Conservation (phyloP, 1,284 basidiomycete genomes). For the Anthracocystis panici-leucophaei region DNA sequence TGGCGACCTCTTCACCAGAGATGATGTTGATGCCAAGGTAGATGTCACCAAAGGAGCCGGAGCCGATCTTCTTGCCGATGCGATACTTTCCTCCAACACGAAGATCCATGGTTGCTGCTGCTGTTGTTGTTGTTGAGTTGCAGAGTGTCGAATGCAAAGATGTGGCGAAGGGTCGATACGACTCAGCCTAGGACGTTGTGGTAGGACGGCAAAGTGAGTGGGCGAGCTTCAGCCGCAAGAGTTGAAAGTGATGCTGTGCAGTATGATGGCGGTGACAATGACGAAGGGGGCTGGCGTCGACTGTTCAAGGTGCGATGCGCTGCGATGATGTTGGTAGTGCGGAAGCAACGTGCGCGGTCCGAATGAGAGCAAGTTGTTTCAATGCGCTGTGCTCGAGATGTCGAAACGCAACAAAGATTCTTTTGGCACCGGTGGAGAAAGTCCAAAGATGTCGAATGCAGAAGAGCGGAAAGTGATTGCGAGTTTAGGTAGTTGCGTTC, state of each 20-base stretch:
- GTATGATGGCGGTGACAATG: conserved; percentile 13
- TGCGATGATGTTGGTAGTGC: conserved; percentile 5
- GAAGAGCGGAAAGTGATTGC: conserved; percentile 6
- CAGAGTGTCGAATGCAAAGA: conserved; percentile 9
- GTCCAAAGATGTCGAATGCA: conserved; percentile 1
- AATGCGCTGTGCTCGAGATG: background rate
- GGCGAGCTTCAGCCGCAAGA: background rate
- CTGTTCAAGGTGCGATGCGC: conserved; percentile 2
- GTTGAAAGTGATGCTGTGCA: conserved; percentile 1
- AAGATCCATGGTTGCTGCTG: conserved; percentile 78
- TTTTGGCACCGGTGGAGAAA: background rate
- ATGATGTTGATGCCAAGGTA: conserved; percentile 99
- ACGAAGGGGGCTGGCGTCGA: conserved; percentile 26
- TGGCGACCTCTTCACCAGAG: conserved; percentile 99
- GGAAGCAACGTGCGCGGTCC: conserved; percentile 9
- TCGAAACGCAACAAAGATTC: background rate
- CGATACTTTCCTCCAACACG: conserved; percentile 94
- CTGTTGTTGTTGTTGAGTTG: background rate
- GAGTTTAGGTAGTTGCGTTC: background rate
- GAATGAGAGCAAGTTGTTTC: background rate
- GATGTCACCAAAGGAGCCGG: conserved; percentile 99
- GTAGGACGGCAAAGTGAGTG: conserved; percentile 4
- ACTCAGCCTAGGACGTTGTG: conserved; percentile 10
- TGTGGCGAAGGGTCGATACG: background rate
- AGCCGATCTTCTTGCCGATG: conserved; percentile 99